Base-by-base conservation (phyloP, 2,329 filamentous ascomycete genomes). In the Calonectria montana region DNA sequence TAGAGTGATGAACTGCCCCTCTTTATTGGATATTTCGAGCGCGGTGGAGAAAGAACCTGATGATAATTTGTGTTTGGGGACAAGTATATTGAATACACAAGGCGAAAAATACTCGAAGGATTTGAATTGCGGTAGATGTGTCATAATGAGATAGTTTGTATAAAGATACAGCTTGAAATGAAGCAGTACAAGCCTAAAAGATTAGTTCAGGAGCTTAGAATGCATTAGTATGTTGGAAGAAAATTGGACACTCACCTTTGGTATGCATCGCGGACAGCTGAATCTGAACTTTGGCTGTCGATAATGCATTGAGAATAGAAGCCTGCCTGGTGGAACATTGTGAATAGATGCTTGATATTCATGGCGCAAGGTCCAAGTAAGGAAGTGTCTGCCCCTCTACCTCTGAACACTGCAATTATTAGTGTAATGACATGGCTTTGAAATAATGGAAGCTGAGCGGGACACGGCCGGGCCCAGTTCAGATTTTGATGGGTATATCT, bases 11-110 rank as follows among this genome's bases (percentile, higher is more conserved):
- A 21, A 23, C 9, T 39, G n/a, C 3, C 2, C 25, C 25, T 57
- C 23, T 5, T 16, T n/a, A 3, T 13, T 2, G 6, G 5, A 15
- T 4, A 16, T 7, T 3, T 12, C 10, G 4, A 2, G 6, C 15
- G 12, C 4, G n/a, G 12, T n/a, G 1, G 2, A 2, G 4, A 2
- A 4, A 6, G 2, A 23, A 9, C 2, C n/a, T 2, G n/a, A 8
- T 7, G 6, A 25, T 35, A 2, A 25, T 8, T 3, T 15, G 6
- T 5, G 6, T 15, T 10, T 6, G 16, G 53, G 53, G 4, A 39
- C 31, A 4, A 39, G 15, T 1, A 57, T 21, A 18, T 57, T 31
- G n/a, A 57, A 4, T 2, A 57, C 10, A 16, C 23, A 1, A 8
- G 29, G 31, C 8, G 5, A 6, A 18, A 57, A 37, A n/a, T 37